These are phyloP conservation scores for Colletotrichum ledebouriae DNA, from an alignment of 2,329 filamentous ascomycete genomes.

Conservation along the genomic window DNA sequence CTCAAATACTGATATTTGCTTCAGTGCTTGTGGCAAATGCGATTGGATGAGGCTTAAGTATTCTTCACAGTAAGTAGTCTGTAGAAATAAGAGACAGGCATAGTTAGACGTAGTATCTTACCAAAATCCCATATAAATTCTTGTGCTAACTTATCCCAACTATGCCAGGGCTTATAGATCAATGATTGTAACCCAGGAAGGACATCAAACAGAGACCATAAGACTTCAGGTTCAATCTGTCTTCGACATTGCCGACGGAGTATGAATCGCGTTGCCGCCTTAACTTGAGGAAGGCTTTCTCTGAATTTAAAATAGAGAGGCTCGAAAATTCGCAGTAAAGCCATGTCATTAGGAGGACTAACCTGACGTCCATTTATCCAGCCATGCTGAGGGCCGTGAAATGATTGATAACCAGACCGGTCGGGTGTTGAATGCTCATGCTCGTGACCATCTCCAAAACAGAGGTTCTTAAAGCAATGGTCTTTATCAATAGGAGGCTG, in stretches of 20 bases:
- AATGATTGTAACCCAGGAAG: slow-evolving; percentile 49
- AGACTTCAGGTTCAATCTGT: slow-evolving; percentile 37
- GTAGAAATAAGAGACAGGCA: neutral
- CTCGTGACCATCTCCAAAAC: slow-evolving; percentile 44
- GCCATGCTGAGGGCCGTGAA: slow-evolving; percentile 49
- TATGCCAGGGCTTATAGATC: slow-evolving; percentile 52
- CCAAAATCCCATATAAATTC: slow-evolving; percentile 42
- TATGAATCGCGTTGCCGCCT: slow-evolving; percentile 49
- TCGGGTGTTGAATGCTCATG: slow-evolving; percentile 38
- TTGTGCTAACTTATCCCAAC: slow-evolving; percentile 42
- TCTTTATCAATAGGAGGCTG: slow-evolving; percentile 52
- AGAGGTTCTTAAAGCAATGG: slow-evolving; percentile 51
- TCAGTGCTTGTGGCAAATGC: slow-evolving; percentile 46
- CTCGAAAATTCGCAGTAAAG: slow-evolving; percentile 47
- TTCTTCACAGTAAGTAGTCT: neutral
- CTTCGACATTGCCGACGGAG: slow-evolving; percentile 53
- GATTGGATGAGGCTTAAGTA: slow-evolving; percentile 32
- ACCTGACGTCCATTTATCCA: slow-evolving; percentile 49
- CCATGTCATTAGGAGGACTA: slow-evolving; percentile 43
- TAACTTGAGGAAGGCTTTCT: slow-evolving; percentile 45
- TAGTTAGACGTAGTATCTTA: slow-evolving; percentile 42
- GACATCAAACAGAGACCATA: slow-evolving; percentile 44
- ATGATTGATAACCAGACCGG: neutral
- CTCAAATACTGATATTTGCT: slow-evolving; percentile 47
- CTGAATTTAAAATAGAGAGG: slow-evolving; percentile 29